Evolutionary conservation across 106 monocot genomes (phyloP), one percentile per base, ranked within the genome.

Genomic region (Allium cepa): DNA sequence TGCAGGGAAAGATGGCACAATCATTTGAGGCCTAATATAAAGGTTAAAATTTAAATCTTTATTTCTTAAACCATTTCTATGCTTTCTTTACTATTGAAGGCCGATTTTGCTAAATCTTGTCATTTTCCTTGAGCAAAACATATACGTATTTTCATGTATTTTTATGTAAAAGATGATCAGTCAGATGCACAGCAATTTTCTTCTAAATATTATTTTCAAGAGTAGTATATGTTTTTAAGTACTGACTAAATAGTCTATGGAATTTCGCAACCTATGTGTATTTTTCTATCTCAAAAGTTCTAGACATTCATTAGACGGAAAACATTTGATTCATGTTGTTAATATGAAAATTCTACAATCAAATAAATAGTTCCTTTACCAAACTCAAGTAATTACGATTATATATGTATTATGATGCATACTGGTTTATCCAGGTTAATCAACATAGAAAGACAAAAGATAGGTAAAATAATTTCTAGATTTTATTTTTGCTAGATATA

Each of bases 1-100:
- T 93, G 93, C 58, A 81, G 93, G 70, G 93, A 93, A 76, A 83
- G 88, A 81, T 93, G 88, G 93, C 85, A 93, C 68, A 93, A 93
- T 72, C 93, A 93, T 81, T 75, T 93, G 60, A 83, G 85, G 64
- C 93, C 93, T 49, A 86, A 93, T 58, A 93, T 93, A 76, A 93
- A 93, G 88, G 93, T 88, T 50, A 13, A 15, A 2, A 8, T 53
- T 27, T 18, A 52, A 8, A 8, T 15, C 10, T 15, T 56, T 14
- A n/a, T 56, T 4, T n/a, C 46, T 36, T 45, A 36, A 36, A 36
- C 36, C 3, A 36, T 36, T 22, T 22, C 22, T 22, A 22, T 50
- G 28, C 9, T 55, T 67, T 5, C 12, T 53, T 36, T 7, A 13
- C 17, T 15, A 13, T 10, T 68, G 50, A 17, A 50, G 2, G 11